Percentiles rank a stretch among this genome's conserved stretches.
phyloP scores from a whole-genome alignment of 148 eudicot species.

The Rhododendron vialii region DNA sequence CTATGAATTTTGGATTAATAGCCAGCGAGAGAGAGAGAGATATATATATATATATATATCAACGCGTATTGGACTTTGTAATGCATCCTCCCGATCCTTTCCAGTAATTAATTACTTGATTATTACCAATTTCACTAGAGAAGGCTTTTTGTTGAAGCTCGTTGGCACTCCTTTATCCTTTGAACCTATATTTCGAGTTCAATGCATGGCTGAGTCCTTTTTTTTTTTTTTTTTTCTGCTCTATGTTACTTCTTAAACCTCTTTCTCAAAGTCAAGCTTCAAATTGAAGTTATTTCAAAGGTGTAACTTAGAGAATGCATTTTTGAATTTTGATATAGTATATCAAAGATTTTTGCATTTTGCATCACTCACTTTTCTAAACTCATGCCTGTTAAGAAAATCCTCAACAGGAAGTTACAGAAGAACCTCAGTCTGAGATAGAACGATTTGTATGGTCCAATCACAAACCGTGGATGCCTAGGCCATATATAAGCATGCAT shows the following conservation, averaged over 20 bases:
- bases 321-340: neutral
- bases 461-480: conserved; percentile 83
- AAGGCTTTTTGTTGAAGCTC: neutral
- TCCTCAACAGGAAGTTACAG: conserved; percentile 29
- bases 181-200: neutral
- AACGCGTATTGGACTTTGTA: neutral
- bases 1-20: too few relatives aligned
- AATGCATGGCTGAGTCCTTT: neutral
- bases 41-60: too few relatives aligned
- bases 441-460: conserved; percentile 85
- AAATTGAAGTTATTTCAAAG: neutral
- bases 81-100: neutral
- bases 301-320: neutral
- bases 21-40: too few relatives aligned
- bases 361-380: neutral
- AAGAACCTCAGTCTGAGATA: conserved; percentile 30
- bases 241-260: neutral
- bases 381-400: neutral
- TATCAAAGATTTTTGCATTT: neutral
- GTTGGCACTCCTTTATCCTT: neutral
- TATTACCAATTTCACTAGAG: neutral
- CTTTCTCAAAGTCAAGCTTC: neutral
- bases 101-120: neutral
- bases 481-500: conserved; percentile 85
- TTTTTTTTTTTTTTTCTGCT: neutral